Evolutionary conservation across 352 stramenopile species (phyloP), one percentile per base, ranked within the genome.

Genomic region (Globisporangium ultimum): DNA sequence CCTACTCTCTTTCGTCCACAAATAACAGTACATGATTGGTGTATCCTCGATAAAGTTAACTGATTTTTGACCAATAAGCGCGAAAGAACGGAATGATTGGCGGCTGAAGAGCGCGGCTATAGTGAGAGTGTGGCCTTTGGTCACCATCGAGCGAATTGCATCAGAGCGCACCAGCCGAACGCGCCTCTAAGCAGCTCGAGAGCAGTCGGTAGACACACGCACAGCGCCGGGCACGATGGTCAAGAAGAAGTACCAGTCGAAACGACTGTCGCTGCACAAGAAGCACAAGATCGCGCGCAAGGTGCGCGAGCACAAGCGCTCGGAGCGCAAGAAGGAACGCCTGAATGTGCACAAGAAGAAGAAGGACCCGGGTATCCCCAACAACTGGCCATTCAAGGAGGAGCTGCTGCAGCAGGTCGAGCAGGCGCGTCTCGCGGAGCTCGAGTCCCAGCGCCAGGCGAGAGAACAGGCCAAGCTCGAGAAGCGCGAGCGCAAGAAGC

Each of bases 231-330:
- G 24, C 64, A 46, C 59, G 48, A 99, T 99, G 97, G 96, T 99
- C 32, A 98, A 99, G 78, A 99, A 99, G 81, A 99, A 99, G 87
- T 91, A 92, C 61, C 98, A 99, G 78, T 98, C 91, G 24, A 98
- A 98, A 74, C 86, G 97, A 48, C 85, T 94, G 56, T 96, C 97
- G 50, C 87, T 99, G 50, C 97, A 99, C 78, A 97, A 99, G 85
- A 99, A 99, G 80, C 99, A 99, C 86, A 99, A 99, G 76, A 96
- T 97, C 68, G 77, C 85, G 43, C 85, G 84, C 62, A 95, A 93
- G 68, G 84, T 94, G 71, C 78, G 79, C 55, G 95, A 99, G 78
- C 97, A 98, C 67, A 90, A 98, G 69, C 89, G 96, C 28, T 90
- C 97, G 73, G 84, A 97, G 63, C 91, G 93, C 49, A 98, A 98